Percentiles rank a stretch among this genome's conserved stretches.
These are phyloP conservation scores for Syzygium grande DNA, from an alignment of 345 rosid genomes.

Conservation along the genomic window DNA sequence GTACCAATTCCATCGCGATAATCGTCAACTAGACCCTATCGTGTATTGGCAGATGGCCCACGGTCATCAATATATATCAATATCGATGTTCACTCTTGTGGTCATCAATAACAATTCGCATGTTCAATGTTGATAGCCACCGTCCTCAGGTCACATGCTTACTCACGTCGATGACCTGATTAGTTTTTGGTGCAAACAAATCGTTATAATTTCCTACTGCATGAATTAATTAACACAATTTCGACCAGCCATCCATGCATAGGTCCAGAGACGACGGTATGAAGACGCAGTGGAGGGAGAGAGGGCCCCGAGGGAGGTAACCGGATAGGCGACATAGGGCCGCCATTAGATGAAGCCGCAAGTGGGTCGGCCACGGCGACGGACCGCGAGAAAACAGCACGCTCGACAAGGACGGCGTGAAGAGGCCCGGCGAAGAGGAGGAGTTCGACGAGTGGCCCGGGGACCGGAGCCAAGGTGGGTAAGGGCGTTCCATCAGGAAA, in stretches of 20 bases:
- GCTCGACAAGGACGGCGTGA: neutral
- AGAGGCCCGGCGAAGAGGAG: neutral
- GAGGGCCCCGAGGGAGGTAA: neutral
- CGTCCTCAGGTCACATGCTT: too few species aligned
- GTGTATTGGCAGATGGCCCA: too few species aligned
- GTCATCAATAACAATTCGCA: too few species aligned
- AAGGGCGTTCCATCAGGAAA: neutral
- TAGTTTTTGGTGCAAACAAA: too few species aligned
- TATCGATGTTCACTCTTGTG: too few species aligned
- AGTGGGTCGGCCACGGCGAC: accelerated
- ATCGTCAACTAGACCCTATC: too few species aligned
- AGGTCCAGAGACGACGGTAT: neutral
- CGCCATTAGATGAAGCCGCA: neutral
- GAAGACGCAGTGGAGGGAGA: neutral
- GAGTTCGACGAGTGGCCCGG: neutral
- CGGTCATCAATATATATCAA: too few species aligned
- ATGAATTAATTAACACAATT: neutral
- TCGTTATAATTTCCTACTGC: neutral
- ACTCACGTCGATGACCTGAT: too few species aligned
- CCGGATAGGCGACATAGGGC: neutral
- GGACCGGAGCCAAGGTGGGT: neutral
- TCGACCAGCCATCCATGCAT: accelerated
- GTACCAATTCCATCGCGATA: too few species aligned
- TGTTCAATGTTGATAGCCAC: too few species aligned
- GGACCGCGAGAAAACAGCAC: neutral